A percentile compares a stretch with the other conserved stretches of the same genome.
Evolutionary conservation across 2,329 filamentous ascomycete genomes (phyloP).

Genomic region (Penicillium sp.): DNA sequence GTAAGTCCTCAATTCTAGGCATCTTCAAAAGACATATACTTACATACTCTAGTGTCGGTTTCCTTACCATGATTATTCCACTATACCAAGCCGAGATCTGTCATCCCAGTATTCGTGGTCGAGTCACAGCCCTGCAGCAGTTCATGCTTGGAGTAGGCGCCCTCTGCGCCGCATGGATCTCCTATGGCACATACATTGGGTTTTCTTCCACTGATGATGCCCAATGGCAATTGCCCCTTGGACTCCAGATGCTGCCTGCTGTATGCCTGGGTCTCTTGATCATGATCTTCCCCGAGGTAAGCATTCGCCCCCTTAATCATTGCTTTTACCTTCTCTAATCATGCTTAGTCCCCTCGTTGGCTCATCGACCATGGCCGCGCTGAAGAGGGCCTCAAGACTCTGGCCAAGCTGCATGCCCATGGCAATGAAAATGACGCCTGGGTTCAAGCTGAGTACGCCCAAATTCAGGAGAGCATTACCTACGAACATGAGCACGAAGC

Average conservation of each 20-base stretch:
- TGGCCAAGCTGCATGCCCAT: slow-evolving; percentile 69
- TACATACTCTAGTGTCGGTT: slow-evolving; percentile 51
- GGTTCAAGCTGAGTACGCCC: slow-evolving; percentile 70
- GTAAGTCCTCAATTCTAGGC: slow-evolving; percentile 24
- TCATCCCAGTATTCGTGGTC: slow-evolving; percentile 74
- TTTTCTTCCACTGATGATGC: slow-evolving; percentile 49
- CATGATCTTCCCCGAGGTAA: slow-evolving; percentile 66
- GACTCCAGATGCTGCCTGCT: slow-evolving; percentile 71
- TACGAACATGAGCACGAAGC: slow-evolving; percentile 68
- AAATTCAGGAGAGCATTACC: slow-evolving; percentile 67
- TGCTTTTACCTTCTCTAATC: not conserved
- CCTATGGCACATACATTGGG: slow-evolving; percentile 62
- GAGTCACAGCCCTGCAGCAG: slow-evolving; percentile 74
- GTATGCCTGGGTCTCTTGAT: slow-evolving; percentile 65
- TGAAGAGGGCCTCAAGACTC: slow-evolving; percentile 64
- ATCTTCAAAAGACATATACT: not conserved
- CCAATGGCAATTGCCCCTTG: slow-evolving; percentile 65
- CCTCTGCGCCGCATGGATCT: slow-evolving; percentile 71
- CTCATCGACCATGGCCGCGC: slow-evolving; percentile 69
- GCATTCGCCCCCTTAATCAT: not conserved
- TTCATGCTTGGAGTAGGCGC: slow-evolving; percentile 80
- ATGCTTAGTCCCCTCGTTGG: slow-evolving; percentile 60
- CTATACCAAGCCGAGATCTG: slow-evolving; percentile 78
- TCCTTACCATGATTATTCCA: slow-evolving; percentile 65
- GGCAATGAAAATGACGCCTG: slow-evolving; percentile 66